phyloP scores from a whole-genome alignment of 2,329 filamentous ascomycete species.

The Exophiala spinifera region DNA sequence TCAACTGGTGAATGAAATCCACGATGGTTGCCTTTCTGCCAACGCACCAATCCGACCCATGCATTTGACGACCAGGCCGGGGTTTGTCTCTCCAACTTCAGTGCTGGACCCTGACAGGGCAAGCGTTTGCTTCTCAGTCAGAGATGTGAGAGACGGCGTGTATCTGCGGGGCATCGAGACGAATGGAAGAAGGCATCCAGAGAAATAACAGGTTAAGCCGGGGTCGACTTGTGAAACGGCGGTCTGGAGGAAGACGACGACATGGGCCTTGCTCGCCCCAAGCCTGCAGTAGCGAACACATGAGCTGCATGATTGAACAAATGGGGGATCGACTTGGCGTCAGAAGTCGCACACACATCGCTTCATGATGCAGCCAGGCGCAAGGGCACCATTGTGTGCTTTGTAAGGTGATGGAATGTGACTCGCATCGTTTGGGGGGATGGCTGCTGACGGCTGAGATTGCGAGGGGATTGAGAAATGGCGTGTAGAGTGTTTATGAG shows the following conservation, averaged over 20 bases:
- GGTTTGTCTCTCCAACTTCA: not conserved
- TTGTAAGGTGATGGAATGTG: too few relatives aligned
- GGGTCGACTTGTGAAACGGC: conserved; percentile 14
- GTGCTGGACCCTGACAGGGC: not conserved
- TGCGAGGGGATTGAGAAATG: too few relatives aligned
- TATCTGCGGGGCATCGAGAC: conserved; percentile 7
- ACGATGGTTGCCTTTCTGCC: conserved; percentile 16
- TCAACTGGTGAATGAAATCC: conserved; percentile 7
- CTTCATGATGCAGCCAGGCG: not conserved
- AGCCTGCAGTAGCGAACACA: conserved; percentile 21
- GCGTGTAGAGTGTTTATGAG: too few relatives aligned
- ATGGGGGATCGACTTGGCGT: conserved; percentile 6
- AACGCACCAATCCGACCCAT: conserved; percentile 1
- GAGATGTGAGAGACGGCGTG: not conserved
- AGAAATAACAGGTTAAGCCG: conserved; percentile 8
- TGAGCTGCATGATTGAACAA: conserved; percentile 7
- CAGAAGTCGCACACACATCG: conserved; percentile 1
- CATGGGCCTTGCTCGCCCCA: conserved; percentile 13
- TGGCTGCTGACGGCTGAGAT: too few relatives aligned
- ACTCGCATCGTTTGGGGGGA: too few relatives aligned
- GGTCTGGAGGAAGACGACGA: conserved; percentile 12
- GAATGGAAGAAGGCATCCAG: not conserved
- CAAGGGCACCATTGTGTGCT: too few relatives aligned
- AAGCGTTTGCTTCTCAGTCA: not conserved
- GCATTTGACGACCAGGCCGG: not conserved